Evolutionary conservation across 129 eudicot species (phyloP).

Genomic region (Kitagawia praeruptora): DNA sequence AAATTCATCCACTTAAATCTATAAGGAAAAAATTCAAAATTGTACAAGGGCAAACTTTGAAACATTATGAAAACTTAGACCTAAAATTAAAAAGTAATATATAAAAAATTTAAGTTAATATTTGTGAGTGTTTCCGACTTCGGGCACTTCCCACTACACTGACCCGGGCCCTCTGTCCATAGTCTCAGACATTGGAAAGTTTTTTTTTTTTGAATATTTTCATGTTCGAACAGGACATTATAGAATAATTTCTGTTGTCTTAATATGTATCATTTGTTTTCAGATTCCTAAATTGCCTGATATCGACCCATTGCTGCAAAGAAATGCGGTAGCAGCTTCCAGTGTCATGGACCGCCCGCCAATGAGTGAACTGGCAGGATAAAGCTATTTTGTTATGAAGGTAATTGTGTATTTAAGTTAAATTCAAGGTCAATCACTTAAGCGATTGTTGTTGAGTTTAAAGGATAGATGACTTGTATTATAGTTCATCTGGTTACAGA

Average conservation of each 20-base stretch:
- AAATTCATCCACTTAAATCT: neutral
- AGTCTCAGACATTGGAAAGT: neutral
- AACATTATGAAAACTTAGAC: neutral
- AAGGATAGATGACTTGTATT: neutral
- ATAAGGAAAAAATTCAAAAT: neutral
- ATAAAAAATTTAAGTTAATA: neutral
- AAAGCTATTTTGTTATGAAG: constrained; percentile 19
- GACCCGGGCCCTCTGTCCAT: neutral
- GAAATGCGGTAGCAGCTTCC: constrained; percentile 76
- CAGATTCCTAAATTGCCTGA: constrained; percentile 95
- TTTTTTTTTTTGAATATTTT: neutral
- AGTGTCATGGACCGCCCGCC: constrained; percentile 96
- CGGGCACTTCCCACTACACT: neutral
- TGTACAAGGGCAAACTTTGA: neutral
- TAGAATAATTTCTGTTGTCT: neutral
- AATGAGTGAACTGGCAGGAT: constrained; percentile 88
- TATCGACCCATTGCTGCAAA: constrained; percentile 66
- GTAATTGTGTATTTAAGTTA: neutral
- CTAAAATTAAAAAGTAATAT: neutral
- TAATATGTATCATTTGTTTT: neutral
- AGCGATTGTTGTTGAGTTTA: neutral
- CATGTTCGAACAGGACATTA: neutral
- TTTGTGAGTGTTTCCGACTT: neutral
- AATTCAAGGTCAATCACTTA: neutral
- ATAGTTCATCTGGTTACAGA: constrained; percentile 8